Evolutionary conservation across 495 filamentous ascomycete genomes (phyloP), one percentile per base, ranked within the genome.

Genomic region (Podospora conica): DNA sequence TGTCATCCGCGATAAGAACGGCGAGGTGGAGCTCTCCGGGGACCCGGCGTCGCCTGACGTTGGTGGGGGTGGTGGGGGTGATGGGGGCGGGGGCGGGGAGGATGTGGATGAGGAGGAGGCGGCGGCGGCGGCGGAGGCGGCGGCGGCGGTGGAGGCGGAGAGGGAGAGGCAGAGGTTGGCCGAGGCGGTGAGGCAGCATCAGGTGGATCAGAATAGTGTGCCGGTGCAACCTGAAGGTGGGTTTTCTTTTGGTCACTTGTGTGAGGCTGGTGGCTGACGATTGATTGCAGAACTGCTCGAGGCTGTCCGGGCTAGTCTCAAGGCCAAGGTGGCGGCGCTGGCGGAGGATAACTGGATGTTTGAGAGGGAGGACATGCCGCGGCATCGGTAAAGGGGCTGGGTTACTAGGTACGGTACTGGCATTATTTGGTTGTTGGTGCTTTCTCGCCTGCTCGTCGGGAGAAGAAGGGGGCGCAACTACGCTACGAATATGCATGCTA

Each of bases 301-400:
- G 63, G 84, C 87, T 2, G 83, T 94, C 61, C 84, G 86, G 66
- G 83, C 87, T n/a, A 92, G 87, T 71, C 79, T 95, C 57, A 82
- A 84, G 70, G 83, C 83, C 29, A 91, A 92, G 68, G 88, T 88
- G 12, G 86, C 87, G 4, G 85, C 88, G 4, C 73, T 96, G 64
- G 83, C 90, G 23, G 90, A 95, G 55, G 93, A 97, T 66, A 91
- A 89, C 68, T 97, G 93, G 93, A 93, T 96, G 85, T 96, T 87
- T 74, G 92, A 96, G 75, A 83, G 84, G 2, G 92, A 94, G 69
- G 81, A 85, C 29, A 77, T 82, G 21, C 77, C 73, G n/a, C 75
- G 73, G 53, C 55, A 60, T 59, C 72, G 71, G 61, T 73, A 48
- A 75, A 20, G 53, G n/a, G 11, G 11, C 3, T 24, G 24, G 20